Conservation (phyloP, 2,329 filamentous ascomycete genomes). For the Chrysoporthe deuterocubensis region DNA sequence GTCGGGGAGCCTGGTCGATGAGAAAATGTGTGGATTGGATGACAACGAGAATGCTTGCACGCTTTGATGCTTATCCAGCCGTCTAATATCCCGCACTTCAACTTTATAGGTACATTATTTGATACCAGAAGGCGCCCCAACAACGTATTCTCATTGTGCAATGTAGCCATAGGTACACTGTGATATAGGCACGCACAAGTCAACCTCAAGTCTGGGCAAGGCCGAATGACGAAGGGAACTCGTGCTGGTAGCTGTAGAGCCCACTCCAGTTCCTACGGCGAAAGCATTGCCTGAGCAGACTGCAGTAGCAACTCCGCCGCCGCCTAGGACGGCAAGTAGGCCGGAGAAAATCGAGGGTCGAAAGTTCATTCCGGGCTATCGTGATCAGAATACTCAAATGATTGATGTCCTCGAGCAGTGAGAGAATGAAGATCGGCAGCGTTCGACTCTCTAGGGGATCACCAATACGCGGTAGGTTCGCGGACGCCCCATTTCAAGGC, state of each 20-base stretch:
- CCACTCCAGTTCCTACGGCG: constrained; percentile 15
- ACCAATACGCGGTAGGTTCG: neutral
- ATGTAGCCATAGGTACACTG: neutral
- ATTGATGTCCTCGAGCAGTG: neutral
- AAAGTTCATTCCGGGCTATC: constrained; percentile 17
- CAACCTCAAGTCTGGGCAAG: neutral
- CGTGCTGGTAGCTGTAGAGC: constrained; percentile 8
- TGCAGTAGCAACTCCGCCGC: constrained; percentile 19
- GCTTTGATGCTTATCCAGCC: neutral
- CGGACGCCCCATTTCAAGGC: too few species aligned
- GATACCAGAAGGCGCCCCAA: neutral
- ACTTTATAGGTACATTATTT: neutral
- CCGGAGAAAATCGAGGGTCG: neutral
- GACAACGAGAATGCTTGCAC: neutral
- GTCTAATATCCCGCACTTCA: neutral
- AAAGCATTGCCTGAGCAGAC: constrained; percentile 20
- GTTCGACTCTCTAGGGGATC: neutral
- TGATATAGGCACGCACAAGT: neutral
- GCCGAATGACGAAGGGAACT: neutral
- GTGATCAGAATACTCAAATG: neutral
- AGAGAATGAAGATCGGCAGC: neutral
- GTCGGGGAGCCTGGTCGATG: neutral
- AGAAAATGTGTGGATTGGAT: neutral
- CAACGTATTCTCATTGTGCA: neutral
- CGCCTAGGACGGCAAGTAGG: constrained; percentile 20